Evolutionary conservation across 2,329 filamentous ascomycete species (phyloP).

Genomic region (Calonectria fujianensis): DNA sequence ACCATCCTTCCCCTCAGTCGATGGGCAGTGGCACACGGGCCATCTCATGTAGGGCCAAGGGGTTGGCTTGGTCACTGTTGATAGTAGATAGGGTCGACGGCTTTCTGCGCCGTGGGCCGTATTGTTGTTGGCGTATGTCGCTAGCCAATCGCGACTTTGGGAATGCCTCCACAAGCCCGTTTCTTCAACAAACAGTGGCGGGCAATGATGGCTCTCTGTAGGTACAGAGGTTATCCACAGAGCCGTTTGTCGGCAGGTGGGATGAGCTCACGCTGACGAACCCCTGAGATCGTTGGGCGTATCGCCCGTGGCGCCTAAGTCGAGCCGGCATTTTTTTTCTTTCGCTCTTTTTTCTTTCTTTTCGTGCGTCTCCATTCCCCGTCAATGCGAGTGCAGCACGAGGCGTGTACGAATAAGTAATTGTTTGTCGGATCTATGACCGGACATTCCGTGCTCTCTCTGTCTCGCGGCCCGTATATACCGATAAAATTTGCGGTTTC

Average conservation of each 20-base stretch:
- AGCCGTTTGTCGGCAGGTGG: slow-evolving; percentile 20
- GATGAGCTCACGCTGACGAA: slow-evolving; percentile 16
- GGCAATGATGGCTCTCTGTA: slow-evolving; percentile 17
- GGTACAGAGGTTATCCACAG: slow-evolving; percentile 22
- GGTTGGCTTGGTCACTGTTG: slow-evolving; percentile 41
- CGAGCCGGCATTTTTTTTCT: background rate
- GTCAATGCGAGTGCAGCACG: slow-evolving; percentile 7
- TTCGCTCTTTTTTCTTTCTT: background rate
- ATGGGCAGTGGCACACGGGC: slow-evolving; percentile 38
- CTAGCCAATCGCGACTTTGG: slow-evolving; percentile 33
- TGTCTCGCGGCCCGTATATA: background rate
- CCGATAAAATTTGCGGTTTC: background rate
- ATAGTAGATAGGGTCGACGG: slow-evolving; percentile 43
- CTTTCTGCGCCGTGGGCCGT: slow-evolving; percentile 43
- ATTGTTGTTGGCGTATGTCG: slow-evolving; percentile 10
- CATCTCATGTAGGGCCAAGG: slow-evolving; percentile 41
- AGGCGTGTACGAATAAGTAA: slow-evolving; percentile 9
- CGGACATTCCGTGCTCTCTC: slow-evolving; percentile 2
- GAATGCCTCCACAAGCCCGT: slow-evolving; percentile 25
- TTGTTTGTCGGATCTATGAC: slow-evolving; percentile 1
- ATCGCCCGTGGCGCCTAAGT: slow-evolving; percentile 23
- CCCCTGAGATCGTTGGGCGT: slow-evolving; percentile 34
- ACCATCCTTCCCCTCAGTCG: background rate
- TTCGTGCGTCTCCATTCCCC: background rate
- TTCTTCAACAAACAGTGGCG: slow-evolving; percentile 26